Conservation (phyloP, 805 yeast genomes). For the Pichia ethanolica region DNA sequence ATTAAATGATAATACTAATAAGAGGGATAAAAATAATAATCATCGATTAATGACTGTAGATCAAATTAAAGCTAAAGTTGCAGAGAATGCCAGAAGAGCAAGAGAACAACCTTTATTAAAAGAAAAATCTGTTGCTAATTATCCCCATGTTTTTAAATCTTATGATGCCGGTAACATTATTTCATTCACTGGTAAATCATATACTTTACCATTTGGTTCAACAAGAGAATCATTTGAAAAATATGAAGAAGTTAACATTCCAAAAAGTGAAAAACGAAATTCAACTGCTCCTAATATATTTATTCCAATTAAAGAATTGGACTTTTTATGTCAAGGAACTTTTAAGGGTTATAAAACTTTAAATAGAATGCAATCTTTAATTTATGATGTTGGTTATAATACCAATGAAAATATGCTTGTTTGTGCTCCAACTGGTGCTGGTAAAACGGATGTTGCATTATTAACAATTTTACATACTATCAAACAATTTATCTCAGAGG, state of each 20-base stretch:
- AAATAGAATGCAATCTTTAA: conserved; percentile 85
- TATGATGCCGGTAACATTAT: conserved; percentile 60
- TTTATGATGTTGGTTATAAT: conserved; percentile 85
- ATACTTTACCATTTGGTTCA: conserved; percentile 75
- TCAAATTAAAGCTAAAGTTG: conserved; percentile 47
- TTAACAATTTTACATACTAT: conserved; percentile 74
- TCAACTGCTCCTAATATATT: conserved; percentile 40
- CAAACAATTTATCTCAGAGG: conserved; percentile 56
- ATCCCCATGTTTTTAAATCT: conserved; percentile 82
- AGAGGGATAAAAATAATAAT: neutral
- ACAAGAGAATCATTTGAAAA: conserved; percentile 49
- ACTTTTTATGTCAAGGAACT: conserved; percentile 74
- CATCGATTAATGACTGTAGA: conserved; percentile 40
- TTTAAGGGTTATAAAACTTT: conserved; percentile 70
- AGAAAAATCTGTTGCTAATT: conserved; percentile 40
- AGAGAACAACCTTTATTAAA: conserved; percentile 44
- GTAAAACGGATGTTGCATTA: conserved; percentile 91
- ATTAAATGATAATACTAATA: neutral
- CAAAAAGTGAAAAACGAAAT: conserved; percentile 50
- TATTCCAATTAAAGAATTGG: conserved; percentile 56
- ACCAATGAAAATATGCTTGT: conserved; percentile 92
- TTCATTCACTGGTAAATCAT: conserved; percentile 77
- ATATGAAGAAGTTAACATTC: conserved; percentile 75
- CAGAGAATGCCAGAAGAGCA: conserved; percentile 41
- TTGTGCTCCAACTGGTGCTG: conserved; percentile 98